Percentiles rank a stretch among this genome's conserved stretches.
Conservation (phyloP, 2,329 filamentous ascomycete species). For the Fusarium coicis region DNA sequence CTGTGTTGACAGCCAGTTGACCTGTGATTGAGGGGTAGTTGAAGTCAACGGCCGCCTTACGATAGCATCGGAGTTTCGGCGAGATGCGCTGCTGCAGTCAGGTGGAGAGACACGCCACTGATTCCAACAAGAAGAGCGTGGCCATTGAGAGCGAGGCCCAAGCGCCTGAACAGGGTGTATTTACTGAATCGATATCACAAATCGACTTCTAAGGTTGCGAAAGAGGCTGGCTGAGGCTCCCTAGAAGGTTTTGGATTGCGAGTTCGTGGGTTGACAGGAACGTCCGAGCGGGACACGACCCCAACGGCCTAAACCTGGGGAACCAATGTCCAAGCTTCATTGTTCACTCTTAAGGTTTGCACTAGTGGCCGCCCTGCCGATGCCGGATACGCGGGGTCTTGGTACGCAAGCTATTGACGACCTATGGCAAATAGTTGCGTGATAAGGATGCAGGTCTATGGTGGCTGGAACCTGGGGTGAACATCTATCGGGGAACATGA, state of each 20-base stretch:
- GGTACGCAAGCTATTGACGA: not conserved
- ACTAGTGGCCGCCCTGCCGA: not conserved
- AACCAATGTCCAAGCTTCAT: not conserved
- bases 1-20: rapidly evolving
- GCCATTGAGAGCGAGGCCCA: no score
- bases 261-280: not conserved
- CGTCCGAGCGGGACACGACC: not conserved
- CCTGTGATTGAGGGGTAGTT: not conserved
- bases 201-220: rapidly evolving
- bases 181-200: not conserved
- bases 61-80: not conserved
- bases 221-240: not conserved
- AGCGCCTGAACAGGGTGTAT: no score
- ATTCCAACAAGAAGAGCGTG: not conserved
- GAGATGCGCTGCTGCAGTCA: not conserved
- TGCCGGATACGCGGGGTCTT: not conserved
- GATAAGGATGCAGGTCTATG: not conserved
- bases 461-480: not conserved
- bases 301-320: no score
- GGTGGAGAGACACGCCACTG: not conserved
- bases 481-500: no score
- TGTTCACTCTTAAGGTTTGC: not conserved
- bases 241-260: not conserved
- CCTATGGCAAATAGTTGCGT: not conserved
- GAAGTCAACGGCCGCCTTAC: not conserved